These are phyloP conservation scores for Tricholoma matsutake DNA, from an alignment of 768 basidiomycete genomes.

Conservation along the genomic window DNA sequence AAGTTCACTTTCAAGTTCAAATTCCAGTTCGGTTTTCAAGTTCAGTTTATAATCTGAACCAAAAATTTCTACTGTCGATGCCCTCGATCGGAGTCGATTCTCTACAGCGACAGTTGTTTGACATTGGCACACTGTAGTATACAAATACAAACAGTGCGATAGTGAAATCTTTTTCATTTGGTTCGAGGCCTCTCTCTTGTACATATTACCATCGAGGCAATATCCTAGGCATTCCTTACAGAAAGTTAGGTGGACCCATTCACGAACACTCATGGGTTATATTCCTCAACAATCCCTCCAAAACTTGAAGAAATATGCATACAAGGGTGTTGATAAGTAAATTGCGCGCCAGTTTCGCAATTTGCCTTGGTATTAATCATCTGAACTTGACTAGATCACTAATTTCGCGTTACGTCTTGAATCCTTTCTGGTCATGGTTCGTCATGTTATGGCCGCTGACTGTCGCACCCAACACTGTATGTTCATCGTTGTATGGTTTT, in stretches of 20 bases:
- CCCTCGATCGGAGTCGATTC: too few relatives aligned
- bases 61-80: too few relatives aligned
- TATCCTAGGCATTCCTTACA: conserved; percentile 1
- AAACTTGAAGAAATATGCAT: conserved; percentile 75
- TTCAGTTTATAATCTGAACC: too few relatives aligned
- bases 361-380: conserved; percentile 4
- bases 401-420: conserved; percentile 70
- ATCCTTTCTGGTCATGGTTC: conserved; percentile 90
- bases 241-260: conserved; percentile 2
- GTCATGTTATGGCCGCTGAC: conserved; percentile 83
- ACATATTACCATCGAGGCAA: conserved; percentile 2
- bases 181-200: conserved; percentile 1
- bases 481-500: conserved; percentile 20
- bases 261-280: conserved; percentile 49
- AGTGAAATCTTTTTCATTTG: not conserved
- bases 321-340: conserved; percentile 81
- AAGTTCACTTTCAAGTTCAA: too few relatives aligned
- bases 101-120: not conserved
- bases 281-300: conserved; percentile 64
- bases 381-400: conserved; percentile 52
- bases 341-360: conserved; percentile 15
- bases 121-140: not conserved
- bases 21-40: too few relatives aligned
- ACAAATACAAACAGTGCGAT: not conserved
- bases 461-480: conserved; percentile 86